These are phyloP conservation scores for Amphibolis antarctica DNA, from an alignment of 106 monocot genomes.

Conservation along the genomic window DNA sequence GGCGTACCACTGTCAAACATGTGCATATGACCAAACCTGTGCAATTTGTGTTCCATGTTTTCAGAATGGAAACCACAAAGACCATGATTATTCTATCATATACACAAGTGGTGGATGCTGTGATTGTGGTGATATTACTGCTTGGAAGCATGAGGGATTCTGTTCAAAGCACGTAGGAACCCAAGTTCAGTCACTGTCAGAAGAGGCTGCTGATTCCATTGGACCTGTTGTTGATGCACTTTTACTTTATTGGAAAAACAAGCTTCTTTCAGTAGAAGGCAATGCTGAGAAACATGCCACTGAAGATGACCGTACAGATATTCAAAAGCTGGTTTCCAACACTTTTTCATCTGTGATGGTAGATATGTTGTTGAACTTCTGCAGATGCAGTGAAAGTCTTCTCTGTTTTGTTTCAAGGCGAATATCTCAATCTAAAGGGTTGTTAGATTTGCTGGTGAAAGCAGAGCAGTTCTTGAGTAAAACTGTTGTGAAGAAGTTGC, in stretches of 20 bases:
- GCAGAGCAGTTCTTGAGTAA: slow-evolving; percentile 58
- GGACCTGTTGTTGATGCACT: slow-evolving; percentile 76
- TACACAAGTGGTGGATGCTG: slow-evolving; percentile 93
- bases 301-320: slow-evolving; percentile 8
- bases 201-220: slow-evolving; percentile 38
- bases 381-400: slow-evolving; percentile 57
- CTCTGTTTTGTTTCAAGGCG: slow-evolving; percentile 51
- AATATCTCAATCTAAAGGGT: slow-evolving; percentile 26
- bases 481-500: slow-evolving; percentile 52
- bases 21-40: slow-evolving; percentile 83
- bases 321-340: slow-evolving; percentile 13
- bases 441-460: slow-evolving; percentile 45
- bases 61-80: slow-evolving; percentile 72
- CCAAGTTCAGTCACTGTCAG: slow-evolving; percentile 48
- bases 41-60: slow-evolving; percentile 97
- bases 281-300: background rate
- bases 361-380: slow-evolving; percentile 67
- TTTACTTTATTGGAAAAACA: slow-evolving; percentile 54
- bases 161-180: slow-evolving; percentile 80
- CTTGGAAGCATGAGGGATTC: slow-evolving; percentile 93
- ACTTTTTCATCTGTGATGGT: slow-evolving; percentile 40
- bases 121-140: slow-evolving; percentile 93
- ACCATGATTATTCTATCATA: slow-evolving; percentile 89
- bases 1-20: slow-evolving; percentile 86
- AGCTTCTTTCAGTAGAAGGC: slow-evolving; percentile 18